Conservation (phyloP, 2,329 filamentous ascomycete genomes). For the Venturia aucupariae region DNA sequence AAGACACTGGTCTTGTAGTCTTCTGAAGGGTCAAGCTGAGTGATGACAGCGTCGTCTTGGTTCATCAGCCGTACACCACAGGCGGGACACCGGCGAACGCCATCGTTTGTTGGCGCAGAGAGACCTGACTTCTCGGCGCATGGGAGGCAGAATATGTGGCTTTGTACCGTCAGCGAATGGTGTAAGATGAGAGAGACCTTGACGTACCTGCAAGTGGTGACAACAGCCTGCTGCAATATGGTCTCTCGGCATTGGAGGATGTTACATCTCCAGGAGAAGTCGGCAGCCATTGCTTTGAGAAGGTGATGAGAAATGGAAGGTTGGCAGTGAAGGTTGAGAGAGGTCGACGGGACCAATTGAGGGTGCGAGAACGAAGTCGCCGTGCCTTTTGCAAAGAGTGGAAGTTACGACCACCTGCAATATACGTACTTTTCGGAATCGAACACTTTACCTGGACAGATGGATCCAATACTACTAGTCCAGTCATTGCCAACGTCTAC, state of each 20-base stretch:
- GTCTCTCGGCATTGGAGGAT: conserved; percentile 59
- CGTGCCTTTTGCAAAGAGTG: background rate
- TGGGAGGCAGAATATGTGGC: conserved; percentile 75
- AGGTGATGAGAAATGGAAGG: background rate
- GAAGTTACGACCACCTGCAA: background rate
- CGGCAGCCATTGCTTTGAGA: conserved; percentile 24
- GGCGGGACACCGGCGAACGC: conserved; percentile 59
- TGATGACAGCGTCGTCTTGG: conserved; percentile 64
- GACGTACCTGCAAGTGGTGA: conserved; percentile 75
- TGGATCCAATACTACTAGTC: too few relatives aligned
- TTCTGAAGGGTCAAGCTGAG: conserved; percentile 67
- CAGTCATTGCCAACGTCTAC: too few relatives aligned
- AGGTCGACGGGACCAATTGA: background rate
- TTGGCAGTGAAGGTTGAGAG: conserved; percentile 11
- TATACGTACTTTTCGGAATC: too few relatives aligned
- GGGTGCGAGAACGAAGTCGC: background rate
- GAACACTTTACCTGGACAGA: too few relatives aligned
- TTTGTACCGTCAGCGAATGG: conserved; percentile 26
- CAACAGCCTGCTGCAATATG: conserved; percentile 63
- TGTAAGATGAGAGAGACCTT: background rate
- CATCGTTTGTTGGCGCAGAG: conserved; percentile 40
- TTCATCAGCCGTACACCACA: conserved; percentile 60
- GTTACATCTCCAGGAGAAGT: conserved; percentile 70
- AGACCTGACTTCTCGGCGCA: conserved; percentile 62
- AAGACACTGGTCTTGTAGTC: conserved; percentile 85